A percentile compares a stretch with the other conserved stretches of the same genome.
These are phyloP conservation scores for Niebla homalea DNA, from an alignment of 495 filamentous ascomycete species.

Conservation along the genomic window DNA sequence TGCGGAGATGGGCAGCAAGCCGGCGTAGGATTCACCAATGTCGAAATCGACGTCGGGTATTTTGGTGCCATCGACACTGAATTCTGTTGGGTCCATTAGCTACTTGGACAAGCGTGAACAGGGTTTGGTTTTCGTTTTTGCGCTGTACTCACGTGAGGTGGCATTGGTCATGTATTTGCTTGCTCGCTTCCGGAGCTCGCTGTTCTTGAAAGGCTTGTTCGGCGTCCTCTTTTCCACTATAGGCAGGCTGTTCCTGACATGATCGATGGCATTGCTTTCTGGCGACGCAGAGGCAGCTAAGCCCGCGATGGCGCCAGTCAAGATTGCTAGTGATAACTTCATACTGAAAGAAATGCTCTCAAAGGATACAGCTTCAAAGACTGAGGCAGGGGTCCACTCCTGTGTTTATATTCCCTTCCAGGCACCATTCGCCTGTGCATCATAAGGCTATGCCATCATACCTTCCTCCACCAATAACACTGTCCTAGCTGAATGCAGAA, in stretches of 20 bases:
- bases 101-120: background rate
- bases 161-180: slow-evolving; percentile 1
- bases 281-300: background rate
- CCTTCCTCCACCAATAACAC: too few relatives aligned
- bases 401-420: too few relatives aligned
- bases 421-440: too few relatives aligned
- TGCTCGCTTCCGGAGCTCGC: slow-evolving; percentile 3
- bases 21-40: slow-evolving; percentile 64
- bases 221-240: slow-evolving; percentile 2
- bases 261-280: background rate
- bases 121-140: background rate
- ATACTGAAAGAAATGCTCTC: slow-evolving; percentile 1
- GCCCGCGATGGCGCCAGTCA: slow-evolving; percentile 5
- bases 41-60: slow-evolving; percentile 66
- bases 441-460: too few relatives aligned
- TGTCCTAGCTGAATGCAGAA: too few relatives aligned
- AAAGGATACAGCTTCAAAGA: too few relatives aligned
- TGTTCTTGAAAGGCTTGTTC: background rate
- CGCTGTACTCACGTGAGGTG: background rate
- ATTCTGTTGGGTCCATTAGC: slow-evolving; percentile 25
- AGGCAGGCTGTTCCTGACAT: background rate
- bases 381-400: too few relatives aligned
- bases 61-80: slow-evolving; percentile 48
- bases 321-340: slow-evolving; percentile 2
- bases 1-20: slow-evolving; percentile 54